Conservation (phyloP, 2,329 filamentous ascomycete species). For the Eutypa lata region DNA sequence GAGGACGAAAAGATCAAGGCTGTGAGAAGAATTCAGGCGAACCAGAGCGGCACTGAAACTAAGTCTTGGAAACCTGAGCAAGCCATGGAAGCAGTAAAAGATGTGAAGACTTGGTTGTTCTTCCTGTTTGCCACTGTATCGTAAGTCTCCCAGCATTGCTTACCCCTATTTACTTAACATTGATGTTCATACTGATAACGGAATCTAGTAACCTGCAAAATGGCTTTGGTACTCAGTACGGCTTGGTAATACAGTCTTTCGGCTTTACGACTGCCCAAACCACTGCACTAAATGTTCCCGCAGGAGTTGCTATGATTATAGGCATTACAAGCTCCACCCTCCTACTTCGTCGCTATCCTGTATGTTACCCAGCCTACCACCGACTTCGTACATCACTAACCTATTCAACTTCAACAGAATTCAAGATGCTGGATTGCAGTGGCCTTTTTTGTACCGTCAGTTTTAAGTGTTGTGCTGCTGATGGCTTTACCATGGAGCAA, state of each 20-base stretch:
- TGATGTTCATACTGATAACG: background rate
- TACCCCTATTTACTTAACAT: background rate
- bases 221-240: constrained; percentile 2
- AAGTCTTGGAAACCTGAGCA: constrained; percentile 5
- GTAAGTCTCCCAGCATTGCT: background rate
- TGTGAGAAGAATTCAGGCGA: constrained; percentile 3
- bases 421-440: constrained; percentile 5
- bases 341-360: constrained; percentile 3
- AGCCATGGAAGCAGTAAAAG: constrained; percentile 1
- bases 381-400: background rate
- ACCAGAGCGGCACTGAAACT: constrained; percentile 7
- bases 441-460: constrained; percentile 3
- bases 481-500: constrained; percentile 4
- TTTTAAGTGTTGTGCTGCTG: constrained; percentile 1
- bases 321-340: constrained; percentile 2
- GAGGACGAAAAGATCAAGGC: constrained; percentile 3
- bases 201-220: constrained; percentile 4
- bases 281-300: constrained; percentile 3
- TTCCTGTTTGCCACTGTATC: constrained; percentile 4
- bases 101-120: constrained; percentile 5
- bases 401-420: constrained; percentile 1
- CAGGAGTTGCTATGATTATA: constrained; percentile 1
- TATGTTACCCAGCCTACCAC: background rate
- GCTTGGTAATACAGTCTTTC: constrained; percentile 3
- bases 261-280: constrained; percentile 3